Percentiles rank a stretch among this genome's conserved stretches.
Evolutionary conservation across 129 eudicot genomes (phyloP).

Genomic region (Centaurea solstitialis): DNA sequence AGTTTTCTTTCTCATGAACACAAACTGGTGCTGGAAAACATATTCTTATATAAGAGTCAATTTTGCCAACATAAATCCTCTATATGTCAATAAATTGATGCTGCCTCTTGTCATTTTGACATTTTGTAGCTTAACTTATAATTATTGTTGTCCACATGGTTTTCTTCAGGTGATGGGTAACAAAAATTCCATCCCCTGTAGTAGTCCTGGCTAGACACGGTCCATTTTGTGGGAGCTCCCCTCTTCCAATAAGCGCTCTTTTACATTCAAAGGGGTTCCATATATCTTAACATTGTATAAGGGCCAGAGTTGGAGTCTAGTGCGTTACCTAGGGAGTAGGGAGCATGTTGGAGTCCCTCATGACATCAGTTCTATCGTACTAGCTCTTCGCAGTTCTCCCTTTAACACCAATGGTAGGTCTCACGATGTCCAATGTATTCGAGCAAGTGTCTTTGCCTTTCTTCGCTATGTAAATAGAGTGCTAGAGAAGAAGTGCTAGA

Average conservation of each 20-base stretch:
- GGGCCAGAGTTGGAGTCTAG: background rate
- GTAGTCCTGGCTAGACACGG: background rate
- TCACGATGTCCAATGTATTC: background rate
- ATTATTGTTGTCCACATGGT: background rate
- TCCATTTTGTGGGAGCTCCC: background rate
- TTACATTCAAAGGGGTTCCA: background rate
- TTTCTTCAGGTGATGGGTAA: background rate
- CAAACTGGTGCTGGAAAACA: background rate
- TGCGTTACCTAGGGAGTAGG: too few relatives aligned
- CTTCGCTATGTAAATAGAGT: background rate
- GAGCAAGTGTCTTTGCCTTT: background rate
- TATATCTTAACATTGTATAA: background rate
- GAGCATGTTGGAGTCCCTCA: background rate
- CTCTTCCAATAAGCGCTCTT: background rate
- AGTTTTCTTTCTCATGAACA: conserved; percentile 12
- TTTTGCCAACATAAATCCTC: background rate
- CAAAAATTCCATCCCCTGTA: background rate
- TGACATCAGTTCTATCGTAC: background rate
- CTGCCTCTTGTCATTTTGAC: background rate
- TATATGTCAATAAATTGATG: background rate
- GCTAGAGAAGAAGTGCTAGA: too few relatives aligned
- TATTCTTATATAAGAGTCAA: conserved; percentile 5
- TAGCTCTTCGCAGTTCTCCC: background rate
- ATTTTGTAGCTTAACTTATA: background rate
- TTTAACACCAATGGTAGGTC: background rate